Evolutionary conservation across 192 early-diverging fungal genomes (phyloP).

Genomic region (Coemansia sp.): DNA sequence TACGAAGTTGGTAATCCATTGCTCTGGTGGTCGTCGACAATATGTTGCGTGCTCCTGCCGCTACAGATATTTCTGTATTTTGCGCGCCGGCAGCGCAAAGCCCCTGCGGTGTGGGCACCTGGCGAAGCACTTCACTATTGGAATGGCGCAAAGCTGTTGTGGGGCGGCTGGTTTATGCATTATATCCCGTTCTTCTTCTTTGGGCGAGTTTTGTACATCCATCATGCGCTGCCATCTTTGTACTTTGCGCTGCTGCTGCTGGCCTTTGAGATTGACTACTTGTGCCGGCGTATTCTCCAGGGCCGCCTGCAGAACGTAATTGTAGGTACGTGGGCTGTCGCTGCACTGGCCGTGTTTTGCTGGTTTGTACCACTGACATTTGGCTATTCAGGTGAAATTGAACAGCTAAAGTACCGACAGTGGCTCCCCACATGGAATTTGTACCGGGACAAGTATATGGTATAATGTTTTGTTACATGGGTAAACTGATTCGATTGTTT

Average conservation of each 20-base stretch:
- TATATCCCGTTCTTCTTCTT: slow-evolving; percentile 88
- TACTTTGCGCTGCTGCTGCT: slow-evolving; percentile 78
- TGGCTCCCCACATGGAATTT: slow-evolving; percentile 43
- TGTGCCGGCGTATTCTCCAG: slow-evolving; percentile 47
- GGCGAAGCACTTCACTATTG: slow-evolving; percentile 55
- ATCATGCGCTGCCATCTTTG: slow-evolving; percentile 86
- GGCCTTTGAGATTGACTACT: slow-evolving; percentile 76
- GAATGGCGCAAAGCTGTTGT: slow-evolving; percentile 72
- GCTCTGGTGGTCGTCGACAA: slow-evolving; percentile 74
- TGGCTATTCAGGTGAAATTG: slow-evolving; percentile 56
- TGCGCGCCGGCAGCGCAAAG: slow-evolving; percentile 15
- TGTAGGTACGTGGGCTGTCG: slow-evolving; percentile 26
- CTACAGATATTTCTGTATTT: slow-evolving; percentile 12
- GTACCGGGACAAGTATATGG: slow-evolving; percentile 16
- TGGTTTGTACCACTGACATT: slow-evolving; percentile 80
- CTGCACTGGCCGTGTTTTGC: slow-evolving; percentile 40
- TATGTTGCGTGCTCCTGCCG: slow-evolving; percentile 20
- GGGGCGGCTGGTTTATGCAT: slow-evolving; percentile 77
- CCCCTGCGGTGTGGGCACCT: slow-evolving; percentile 7
- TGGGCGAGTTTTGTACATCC: slow-evolving; percentile 85
- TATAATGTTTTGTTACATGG: slow-evolving; percentile 1
- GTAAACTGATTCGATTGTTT: neutral
- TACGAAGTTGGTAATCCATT: slow-evolving; percentile 87
- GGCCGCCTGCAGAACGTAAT: slow-evolving; percentile 51
- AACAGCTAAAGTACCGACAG: slow-evolving; percentile 38